phyloP scores from a whole-genome alignment of 2,329 filamentous ascomycete genomes.

The Zasmidium citrigriseum region DNA sequence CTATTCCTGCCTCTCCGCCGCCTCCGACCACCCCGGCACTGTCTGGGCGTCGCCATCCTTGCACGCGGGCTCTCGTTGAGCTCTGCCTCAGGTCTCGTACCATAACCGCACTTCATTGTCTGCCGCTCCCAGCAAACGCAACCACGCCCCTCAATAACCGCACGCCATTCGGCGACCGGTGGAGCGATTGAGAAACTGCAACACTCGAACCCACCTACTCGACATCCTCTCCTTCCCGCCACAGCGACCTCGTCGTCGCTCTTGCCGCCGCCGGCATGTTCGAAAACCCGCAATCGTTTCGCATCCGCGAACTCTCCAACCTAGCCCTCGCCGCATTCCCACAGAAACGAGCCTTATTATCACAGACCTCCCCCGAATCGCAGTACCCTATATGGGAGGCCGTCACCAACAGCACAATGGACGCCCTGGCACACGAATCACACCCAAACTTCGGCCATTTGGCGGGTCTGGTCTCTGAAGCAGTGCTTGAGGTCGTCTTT shows the following conservation, averaged over 20 bases:
- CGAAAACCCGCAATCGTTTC: constrained; percentile 50
- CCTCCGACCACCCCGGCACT: neutral
- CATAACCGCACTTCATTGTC: neutral
- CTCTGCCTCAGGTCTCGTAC: neutral
- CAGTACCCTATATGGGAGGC: constrained; percentile 32
- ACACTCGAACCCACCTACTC: neutral
- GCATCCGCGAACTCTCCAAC: constrained; percentile 31
- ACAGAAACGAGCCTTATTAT: constrained; percentile 31
- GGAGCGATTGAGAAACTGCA: neutral
- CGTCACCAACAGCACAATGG: constrained; percentile 33
- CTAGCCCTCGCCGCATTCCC: constrained; percentile 41
- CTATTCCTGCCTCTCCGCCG: neutral
- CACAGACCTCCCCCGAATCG: constrained; percentile 25
- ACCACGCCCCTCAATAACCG: neutral
- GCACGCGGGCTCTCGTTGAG: no score
- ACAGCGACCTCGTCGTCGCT: constrained; percentile 34
- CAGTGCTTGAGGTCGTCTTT: constrained; percentile 91
- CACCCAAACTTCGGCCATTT: constrained; percentile 69
- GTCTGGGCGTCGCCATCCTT: neutral
- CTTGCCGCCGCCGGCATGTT: constrained; percentile 31
- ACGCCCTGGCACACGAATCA: constrained; percentile 25
- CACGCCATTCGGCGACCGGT: neutral
- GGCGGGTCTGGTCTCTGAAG: constrained; percentile 84
- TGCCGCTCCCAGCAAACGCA: neutral
- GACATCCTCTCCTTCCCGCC: constrained; percentile 6